Evolutionary conservation across 495 filamentous ascomycete genomes (phyloP), one percentile per base, ranked within the genome.

Genomic region (Chlorociboria aeruginascens): DNA sequence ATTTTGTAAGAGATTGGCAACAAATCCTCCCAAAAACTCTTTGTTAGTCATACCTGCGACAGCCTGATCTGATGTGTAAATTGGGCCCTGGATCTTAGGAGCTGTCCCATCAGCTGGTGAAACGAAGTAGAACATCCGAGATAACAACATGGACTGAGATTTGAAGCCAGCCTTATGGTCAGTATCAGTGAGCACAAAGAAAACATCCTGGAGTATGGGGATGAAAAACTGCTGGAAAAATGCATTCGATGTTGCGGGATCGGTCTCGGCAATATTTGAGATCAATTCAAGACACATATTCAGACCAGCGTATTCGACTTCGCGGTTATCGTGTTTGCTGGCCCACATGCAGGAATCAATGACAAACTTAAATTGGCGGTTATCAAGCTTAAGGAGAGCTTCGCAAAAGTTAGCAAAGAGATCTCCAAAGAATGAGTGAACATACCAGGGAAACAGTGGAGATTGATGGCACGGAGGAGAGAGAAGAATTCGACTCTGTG

Each of bases 271-370:
- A 68, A 99, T 94, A 62, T 99, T 97, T 62, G 82, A 89, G 68
- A 99, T 92, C 50, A 99, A 71, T 66, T 99, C 92, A 52, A 95
- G 81, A 66, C 92, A 99, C 93, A 97, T 99, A 62, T 86, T 92
- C 52, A 99, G 78, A n/a, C 92, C 92, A 40, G 92, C 93, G 60
- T 83, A 85, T 69, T 99, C 92, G 31, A 99, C 92, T 60, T 95
- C 90, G 20, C 92, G 84, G 63, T 99, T 99, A 66, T 97, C 92
- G 63, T 99, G 92, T 66, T 99, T 99, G 68, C 88, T 95, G 8
- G 92, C 92, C 92, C 92, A 99, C 80, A 97, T 84, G 74, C 92
- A 99, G 25, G 90, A 90, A 60, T 99, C 92, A 54, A 99, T 97
- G 57, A 99, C 92, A 59, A 97, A 94, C 63, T 97, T 97, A 76